Conservation (phyloP, 2,329 filamentous ascomycete species). For the Verticillium dahliae region DNA sequence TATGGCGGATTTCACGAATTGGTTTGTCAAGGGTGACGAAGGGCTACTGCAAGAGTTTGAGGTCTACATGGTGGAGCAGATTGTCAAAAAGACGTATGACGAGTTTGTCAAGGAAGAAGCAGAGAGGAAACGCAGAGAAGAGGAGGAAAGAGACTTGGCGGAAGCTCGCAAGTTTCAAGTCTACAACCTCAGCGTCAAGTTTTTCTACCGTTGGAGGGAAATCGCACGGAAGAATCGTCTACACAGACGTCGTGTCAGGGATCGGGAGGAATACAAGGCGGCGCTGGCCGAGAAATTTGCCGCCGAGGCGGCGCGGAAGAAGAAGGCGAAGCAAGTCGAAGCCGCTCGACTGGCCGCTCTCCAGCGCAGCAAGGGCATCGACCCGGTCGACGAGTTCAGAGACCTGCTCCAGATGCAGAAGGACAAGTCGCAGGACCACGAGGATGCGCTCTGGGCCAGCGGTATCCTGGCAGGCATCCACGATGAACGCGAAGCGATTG, state of each 20-base stretch:
- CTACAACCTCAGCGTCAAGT: constrained; percentile 45
- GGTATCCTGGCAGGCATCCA: constrained; percentile 33
- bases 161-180: constrained; percentile 40
- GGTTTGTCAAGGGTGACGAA: constrained; percentile 47
- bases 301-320: constrained; percentile 23
- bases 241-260: constrained; percentile 42
- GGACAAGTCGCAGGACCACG: constrained; percentile 19
- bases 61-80: constrained; percentile 34
- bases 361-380: constrained; percentile 10
- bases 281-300: constrained; percentile 29
- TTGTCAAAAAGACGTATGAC: constrained; percentile 35
- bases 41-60: constrained; percentile 47
- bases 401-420: constrained; percentile 24
- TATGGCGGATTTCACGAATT: constrained; percentile 43
- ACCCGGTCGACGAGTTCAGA: constrained; percentile 27
- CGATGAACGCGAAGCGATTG: constrained; percentile 27
- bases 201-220: constrained; percentile 50
- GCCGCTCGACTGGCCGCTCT: constrained; percentile 6
- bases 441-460: constrained; percentile 32
- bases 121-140: constrained; percentile 35
- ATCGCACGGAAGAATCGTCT: constrained; percentile 40
- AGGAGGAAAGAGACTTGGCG: constrained; percentile 38
- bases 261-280: constrained; percentile 41
- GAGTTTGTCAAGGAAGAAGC: constrained; percentile 32
- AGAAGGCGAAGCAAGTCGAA: constrained; percentile 19